A percentile compares a stretch with the other conserved stretches of the same genome.
Conservation (phyloP, 2,329 filamentous ascomycete species). For the Penicillium concentricum region DNA sequence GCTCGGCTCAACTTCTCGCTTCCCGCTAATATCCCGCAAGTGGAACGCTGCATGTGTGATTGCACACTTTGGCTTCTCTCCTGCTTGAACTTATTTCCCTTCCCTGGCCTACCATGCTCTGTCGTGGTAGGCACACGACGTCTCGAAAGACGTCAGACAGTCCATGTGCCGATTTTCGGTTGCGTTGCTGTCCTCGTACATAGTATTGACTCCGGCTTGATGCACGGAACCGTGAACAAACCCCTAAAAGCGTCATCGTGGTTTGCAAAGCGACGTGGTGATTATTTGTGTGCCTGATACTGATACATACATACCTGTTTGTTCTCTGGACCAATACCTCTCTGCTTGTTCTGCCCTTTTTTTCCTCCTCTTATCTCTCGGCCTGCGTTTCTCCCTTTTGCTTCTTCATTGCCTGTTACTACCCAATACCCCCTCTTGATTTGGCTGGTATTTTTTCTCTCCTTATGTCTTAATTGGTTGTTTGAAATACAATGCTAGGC, state of each 20-base stretch:
- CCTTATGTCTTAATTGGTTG: slow-evolving; percentile 8
- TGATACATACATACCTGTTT: slow-evolving; percentile 1
- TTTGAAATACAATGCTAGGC: slow-evolving; percentile 8
- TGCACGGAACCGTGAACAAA: slow-evolving; percentile 18
- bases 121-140: background rate
- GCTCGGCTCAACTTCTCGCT: slow-evolving; percentile 10
- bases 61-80: background rate
- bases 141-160: background rate
- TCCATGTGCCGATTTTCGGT: background rate
- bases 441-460: slow-evolving; percentile 23
- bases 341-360: background rate
- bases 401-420: background rate
- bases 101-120: background rate
- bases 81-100: background rate
- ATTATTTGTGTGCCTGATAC: slow-evolving; percentile 6
- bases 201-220: slow-evolving; percentile 20
- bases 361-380: background rate
- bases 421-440: slow-evolving; percentile 22
- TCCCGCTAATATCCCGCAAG: background rate
- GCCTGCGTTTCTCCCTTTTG: background rate
- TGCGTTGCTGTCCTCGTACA: slow-evolving; percentile 19
- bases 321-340: background rate
- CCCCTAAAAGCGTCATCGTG: slow-evolving; percentile 12
- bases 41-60: background rate
- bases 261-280: slow-evolving; percentile 10